Evolutionary conservation across 192 early-diverging fungal species (phyloP).

Genomic region (Coemansia sp.): DNA sequence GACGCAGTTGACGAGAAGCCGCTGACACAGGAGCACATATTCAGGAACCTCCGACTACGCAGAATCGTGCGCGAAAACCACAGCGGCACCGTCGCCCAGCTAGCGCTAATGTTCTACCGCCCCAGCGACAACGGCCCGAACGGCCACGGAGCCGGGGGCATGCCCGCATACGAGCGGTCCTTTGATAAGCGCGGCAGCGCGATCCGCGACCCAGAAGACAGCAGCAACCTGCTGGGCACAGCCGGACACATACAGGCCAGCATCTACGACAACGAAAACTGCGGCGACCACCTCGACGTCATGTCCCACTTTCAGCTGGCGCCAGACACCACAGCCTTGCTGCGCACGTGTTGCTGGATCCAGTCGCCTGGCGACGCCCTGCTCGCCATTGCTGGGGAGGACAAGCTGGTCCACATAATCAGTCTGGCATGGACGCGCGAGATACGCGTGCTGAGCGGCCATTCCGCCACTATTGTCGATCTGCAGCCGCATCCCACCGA

Average conservation of each 20-base stretch:
- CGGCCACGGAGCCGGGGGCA: slow-evolving; percentile 52
- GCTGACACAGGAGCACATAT: slow-evolving; percentile 57
- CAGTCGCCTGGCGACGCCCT: slow-evolving; percentile 64
- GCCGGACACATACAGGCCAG: slow-evolving; percentile 72
- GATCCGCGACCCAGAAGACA: slow-evolving; percentile 62
- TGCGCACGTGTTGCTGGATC: slow-evolving; percentile 75
- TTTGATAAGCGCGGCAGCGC: slow-evolving; percentile 74
- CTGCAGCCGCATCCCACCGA: slow-evolving; percentile 71
- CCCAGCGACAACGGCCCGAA: slow-evolving; percentile 27
- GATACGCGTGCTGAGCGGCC: slow-evolving; percentile 59
- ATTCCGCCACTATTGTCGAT: slow-evolving; percentile 60
- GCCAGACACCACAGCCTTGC: slow-evolving; percentile 20
- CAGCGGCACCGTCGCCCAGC: slow-evolving; percentile 66
- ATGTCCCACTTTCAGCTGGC: slow-evolving; percentile 83
- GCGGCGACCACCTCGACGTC: slow-evolving; percentile 89
- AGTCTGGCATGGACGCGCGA: slow-evolving; percentile 74
- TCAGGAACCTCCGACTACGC: slow-evolving; percentile 73
- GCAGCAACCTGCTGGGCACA: slow-evolving; percentile 72
- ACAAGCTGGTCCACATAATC: slow-evolving; percentile 64
- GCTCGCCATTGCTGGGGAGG: slow-evolving; percentile 66
- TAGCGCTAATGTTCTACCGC: slow-evolving; percentile 73
- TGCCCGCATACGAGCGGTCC: slow-evolving; percentile 52
- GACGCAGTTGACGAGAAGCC: slow-evolving; percentile 18
- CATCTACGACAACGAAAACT: slow-evolving; percentile 92
- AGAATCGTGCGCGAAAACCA: slow-evolving; percentile 93